phyloP scores from a whole-genome alignment of 768 basidiomycete species.

The Pleurotus djamor region DNA sequence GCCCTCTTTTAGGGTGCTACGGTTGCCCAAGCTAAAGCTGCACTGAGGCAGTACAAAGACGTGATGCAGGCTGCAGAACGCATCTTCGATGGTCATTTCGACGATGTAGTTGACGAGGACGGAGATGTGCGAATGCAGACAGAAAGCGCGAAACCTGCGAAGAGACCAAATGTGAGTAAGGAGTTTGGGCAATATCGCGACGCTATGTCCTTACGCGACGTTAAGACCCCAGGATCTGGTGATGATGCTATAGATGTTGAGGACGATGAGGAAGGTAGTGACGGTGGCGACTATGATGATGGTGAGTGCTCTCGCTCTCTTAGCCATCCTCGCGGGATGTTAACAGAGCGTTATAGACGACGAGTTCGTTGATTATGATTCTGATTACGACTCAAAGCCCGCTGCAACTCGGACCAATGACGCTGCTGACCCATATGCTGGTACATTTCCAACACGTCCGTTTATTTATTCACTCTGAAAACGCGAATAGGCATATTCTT shows the following conservation, averaged over 20 bases:
- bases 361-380: slow-evolving; percentile 80
- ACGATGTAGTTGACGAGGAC: slow-evolving; percentile 62
- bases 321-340: background rate
- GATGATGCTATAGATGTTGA: slow-evolving; percentile 35
- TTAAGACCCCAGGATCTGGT: slow-evolving; percentile 57
- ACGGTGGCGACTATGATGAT: slow-evolving; percentile 48
- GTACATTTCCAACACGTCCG: slow-evolving; percentile 31
- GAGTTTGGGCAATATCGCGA: background rate
- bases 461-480: slow-evolving; percentile 5
- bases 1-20: slow-evolving; percentile 69
- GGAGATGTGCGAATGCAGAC: slow-evolving; percentile 46
- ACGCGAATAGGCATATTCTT: slow-evolving; percentile 64
- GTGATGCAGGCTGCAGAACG: slow-evolving; percentile 90
- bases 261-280: slow-evolving; percentile 44
- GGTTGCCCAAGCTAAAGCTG: slow-evolving; percentile 76
- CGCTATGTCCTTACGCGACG: background rate
- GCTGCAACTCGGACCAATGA: slow-evolving; percentile 42
- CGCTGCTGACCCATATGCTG: slow-evolving; percentile 83
- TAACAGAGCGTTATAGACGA: slow-evolving; percentile 31
- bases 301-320: slow-evolving; percentile 24
- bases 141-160: background rate
- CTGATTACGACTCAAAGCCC: slow-evolving; percentile 59
- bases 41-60: slow-evolving; percentile 79
- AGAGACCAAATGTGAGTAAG: background rate
- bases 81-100: slow-evolving; percentile 83